Base-by-base conservation (phyloP, 2,329 filamentous ascomycete species). In the Pseudodiploospora longispora region DNA sequence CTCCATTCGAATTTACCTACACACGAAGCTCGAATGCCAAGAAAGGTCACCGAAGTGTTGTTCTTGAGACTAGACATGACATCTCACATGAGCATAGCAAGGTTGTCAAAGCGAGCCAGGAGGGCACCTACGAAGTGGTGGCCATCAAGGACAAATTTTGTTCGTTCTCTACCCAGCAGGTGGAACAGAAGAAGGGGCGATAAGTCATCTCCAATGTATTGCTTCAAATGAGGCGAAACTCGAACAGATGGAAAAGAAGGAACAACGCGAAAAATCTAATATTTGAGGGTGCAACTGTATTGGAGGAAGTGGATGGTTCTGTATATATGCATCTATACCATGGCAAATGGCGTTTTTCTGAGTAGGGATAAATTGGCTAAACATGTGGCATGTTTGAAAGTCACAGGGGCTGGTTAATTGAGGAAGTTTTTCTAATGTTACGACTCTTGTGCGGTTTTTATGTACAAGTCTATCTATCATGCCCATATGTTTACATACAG, bases 1-100 rank as follows among this genome's bases (percentile, higher is more conserved):
- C 93, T 49, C 93, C 93, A 1, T 98, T 98, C 58, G 93, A 97
- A 66, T 98, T 97, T 61, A 96, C 91, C 46, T 97, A 95, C 63
- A 97, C 89, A 19, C 78, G 93, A 49, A 93, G 85, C 64, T 87
- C 87, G 37, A 95, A 95, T 60, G 82, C 82, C 43, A 84, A 77
- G 47, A 88, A 83, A 68, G 84, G 85, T 1, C 86, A 88, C 63
- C 85, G 82, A 59, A 80, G 83, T 33, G 75, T 82, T 55, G 78
- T 98, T 31, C 74, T 98, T 12, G 94, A 98, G 68, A 96, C 94
- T 52, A 80, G 87, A 54, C 89, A 93, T 53, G 90, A 96, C 55
- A 74, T 85, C 12, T 91, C 85, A 40, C 79, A 90, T 50, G 87
- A 94, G 57, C 78, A 87, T 62, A 82, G 71, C 57, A 90, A 95